Conservation (phyloP, 2,329 filamentous ascomycete species). For the Hypoxylon sp. region DNA sequence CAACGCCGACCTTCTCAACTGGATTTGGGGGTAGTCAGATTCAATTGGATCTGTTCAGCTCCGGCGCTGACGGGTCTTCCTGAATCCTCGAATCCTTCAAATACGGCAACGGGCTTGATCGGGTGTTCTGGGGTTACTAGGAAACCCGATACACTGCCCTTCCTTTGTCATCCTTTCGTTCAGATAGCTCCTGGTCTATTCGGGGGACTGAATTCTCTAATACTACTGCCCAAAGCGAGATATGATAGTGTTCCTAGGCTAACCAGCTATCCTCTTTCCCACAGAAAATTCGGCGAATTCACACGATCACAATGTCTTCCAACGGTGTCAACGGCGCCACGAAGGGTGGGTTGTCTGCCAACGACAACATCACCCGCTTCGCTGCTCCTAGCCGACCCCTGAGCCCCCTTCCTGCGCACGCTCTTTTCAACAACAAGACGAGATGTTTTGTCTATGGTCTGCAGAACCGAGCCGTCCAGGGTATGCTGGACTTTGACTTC, state of each 20-base stretch:
- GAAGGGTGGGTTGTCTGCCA: constrained; percentile 76
- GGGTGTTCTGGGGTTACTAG: constrained; percentile 5
- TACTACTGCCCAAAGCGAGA: constrained; percentile 3
- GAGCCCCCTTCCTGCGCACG: constrained; percentile 89
- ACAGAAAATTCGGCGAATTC: constrained; percentile 36
- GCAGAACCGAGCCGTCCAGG: constrained; percentile 92
- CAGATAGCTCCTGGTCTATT: constrained; percentile 8
- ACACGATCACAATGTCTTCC: constrained; percentile 67
- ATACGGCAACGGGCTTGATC: constrained; percentile 14
- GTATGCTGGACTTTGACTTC: constrained; percentile 99
- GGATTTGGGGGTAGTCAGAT: constrained; percentile 9
- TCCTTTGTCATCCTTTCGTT: constrained; percentile 1
- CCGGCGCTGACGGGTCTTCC: constrained; percentile 17
- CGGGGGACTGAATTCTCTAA: constrained; percentile 1
- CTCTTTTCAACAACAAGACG: constrained; percentile 99
- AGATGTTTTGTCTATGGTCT: constrained; percentile 99
- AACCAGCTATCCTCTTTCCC: constrained; percentile 18
- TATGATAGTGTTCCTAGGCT: constrained; percentile 20
- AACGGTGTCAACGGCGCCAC: constrained; percentile 65
- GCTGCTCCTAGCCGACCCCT: constrained; percentile 90
- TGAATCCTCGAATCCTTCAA: constrained; percentile 32
- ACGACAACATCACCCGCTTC: constrained; percentile 99
- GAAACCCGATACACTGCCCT: constrained; percentile 19
- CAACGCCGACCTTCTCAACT: constrained; percentile 7
- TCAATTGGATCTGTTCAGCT: constrained; percentile 22